Evolutionary conservation across 768 basidiomycete genomes (phyloP).

Genomic region (Pleurotus tuber-regium): DNA sequence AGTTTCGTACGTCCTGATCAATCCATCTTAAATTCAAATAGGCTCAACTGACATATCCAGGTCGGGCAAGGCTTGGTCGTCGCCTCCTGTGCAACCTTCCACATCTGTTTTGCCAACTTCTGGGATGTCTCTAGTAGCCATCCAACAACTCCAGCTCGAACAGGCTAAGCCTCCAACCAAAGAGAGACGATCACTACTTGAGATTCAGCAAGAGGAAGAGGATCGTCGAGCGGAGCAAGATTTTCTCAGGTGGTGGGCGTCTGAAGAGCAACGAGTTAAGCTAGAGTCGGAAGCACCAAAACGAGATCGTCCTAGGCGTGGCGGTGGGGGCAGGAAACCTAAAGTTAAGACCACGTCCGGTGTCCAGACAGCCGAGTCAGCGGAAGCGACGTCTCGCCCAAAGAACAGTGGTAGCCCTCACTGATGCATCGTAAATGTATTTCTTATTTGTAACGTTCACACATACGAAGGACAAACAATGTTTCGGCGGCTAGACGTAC

Average conservation of each 20-base stretch:
- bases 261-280: slow-evolving; percentile 73
- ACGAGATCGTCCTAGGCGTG: background rate
- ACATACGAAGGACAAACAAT: too few relatives aligned
- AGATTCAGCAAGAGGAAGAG: slow-evolving; percentile 86
- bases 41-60: slow-evolving; percentile 10
- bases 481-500: too few relatives aligned
- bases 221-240: slow-evolving; percentile 67
- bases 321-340: too few relatives aligned
- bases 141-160: slow-evolving; percentile 75
- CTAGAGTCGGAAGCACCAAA: slow-evolving; percentile 39
- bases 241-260: slow-evolving; percentile 88
- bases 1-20: slow-evolving; percentile 43
- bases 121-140: slow-evolving; percentile 73
- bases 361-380: too few relatives aligned
- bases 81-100: slow-evolving; percentile 49
- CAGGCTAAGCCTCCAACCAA: slow-evolving; percentile 37
- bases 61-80: slow-evolving; percentile 64
- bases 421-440: too few relatives aligned
- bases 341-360: too few relatives aligned
- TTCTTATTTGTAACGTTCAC: too few relatives aligned
- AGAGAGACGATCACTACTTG: slow-evolving; percentile 62
- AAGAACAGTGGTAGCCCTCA: too few relatives aligned
- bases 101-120: slow-evolving; percentile 26
- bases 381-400: too few relatives aligned
- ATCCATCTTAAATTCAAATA: background rate